phyloP scores from a whole-genome alignment of 73 alveolate genomes.

The Blepharisma stoltei region DNA sequence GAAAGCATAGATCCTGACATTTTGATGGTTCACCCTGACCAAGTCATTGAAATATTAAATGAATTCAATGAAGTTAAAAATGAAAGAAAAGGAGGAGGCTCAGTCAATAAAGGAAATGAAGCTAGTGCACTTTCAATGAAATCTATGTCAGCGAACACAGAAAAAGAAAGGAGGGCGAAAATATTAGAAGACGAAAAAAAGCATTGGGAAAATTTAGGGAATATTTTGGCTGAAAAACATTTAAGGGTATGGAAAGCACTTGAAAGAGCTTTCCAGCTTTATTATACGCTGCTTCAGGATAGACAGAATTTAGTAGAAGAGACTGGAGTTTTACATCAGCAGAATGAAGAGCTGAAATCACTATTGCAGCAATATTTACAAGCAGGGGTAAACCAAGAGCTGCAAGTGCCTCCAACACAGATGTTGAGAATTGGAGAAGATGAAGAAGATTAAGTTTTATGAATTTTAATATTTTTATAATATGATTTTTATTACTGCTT shows the following conservation, averaged over 20 bases:
- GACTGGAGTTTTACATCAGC: constrained; percentile 86
- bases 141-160: constrained; percentile 54
- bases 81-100: constrained; percentile 62
- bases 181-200: constrained; percentile 76
- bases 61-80: constrained; percentile 65
- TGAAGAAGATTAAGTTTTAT: constrained; percentile 5
- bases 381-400: constrained; percentile 89
- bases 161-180: constrained; percentile 80
- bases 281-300: constrained; percentile 70
- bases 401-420: constrained; percentile 88
- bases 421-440: constrained; percentile 73
- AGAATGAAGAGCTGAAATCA: constrained; percentile 85
- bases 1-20: constrained; percentile 25
- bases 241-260: constrained; percentile 76
- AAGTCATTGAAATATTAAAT: constrained; percentile 62
- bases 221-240: constrained; percentile 69
- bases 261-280: constrained; percentile 73
- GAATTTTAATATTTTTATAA: too few species aligned
- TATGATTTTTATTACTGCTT: too few species aligned
- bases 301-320: constrained; percentile 85
- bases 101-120: constrained; percentile 66
- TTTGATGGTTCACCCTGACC: constrained; percentile 49
- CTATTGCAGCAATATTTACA: constrained; percentile 79
- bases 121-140: constrained; percentile 52
- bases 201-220: constrained; percentile 83